Conservation (phyloP, 345 rosid species). For the Acer saccharum region DNA sequence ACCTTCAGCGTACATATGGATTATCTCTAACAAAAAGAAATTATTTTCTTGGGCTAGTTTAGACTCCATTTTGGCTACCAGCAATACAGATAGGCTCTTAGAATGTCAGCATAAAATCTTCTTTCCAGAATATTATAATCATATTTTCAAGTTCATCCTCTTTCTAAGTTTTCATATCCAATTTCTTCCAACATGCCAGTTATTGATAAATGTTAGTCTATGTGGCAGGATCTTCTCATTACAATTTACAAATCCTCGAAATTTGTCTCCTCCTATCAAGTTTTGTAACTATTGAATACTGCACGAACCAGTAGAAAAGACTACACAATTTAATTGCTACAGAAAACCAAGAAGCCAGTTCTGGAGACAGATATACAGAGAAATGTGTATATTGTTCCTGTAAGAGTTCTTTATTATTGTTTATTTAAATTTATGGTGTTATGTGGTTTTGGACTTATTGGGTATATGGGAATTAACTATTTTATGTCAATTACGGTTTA, state of each 20-base stretch:
- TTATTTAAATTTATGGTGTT: not conserved
- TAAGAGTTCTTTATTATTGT: not conserved
- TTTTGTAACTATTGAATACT: not conserved
- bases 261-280: not conserved
- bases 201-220: not conserved
- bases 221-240: not conserved
- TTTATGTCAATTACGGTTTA: not conserved
- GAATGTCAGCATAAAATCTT: not conserved
- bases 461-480: not conserved
- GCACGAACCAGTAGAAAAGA: not conserved
- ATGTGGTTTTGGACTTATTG: not conserved
- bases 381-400: not conserved
- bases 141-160: not conserved
- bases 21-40: not conserved
- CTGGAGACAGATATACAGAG: not conserved
- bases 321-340: not conserved
- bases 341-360: not conserved
- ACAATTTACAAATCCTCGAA: not conserved
- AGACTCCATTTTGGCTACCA: no score
- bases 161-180: constrained; percentile 6
- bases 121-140: not conserved
- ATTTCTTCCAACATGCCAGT: not conserved
- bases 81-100: no score
- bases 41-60: not conserved
- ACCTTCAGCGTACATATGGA: not conserved